Conservation (phyloP, 352 stramenopile genomes). For the Phytopythium aichiense region DNA sequence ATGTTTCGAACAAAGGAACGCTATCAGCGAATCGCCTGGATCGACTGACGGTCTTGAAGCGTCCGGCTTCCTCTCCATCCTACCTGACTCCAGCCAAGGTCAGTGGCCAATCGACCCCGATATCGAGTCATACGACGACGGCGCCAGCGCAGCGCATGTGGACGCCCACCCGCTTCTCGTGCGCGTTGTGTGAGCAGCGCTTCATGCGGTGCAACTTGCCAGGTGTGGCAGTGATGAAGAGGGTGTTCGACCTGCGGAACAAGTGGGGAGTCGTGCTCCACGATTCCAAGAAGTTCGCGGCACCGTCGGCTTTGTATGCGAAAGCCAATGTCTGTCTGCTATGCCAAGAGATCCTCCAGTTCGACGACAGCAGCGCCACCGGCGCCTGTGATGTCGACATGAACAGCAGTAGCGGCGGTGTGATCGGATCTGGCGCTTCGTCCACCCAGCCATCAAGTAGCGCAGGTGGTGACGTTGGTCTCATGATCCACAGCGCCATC, state of each 20-base stretch:
- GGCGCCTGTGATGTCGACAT: conserved; percentile 1
- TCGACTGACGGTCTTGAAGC: not conserved
- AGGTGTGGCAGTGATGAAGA: conserved; percentile 46
- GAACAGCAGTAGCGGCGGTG: not conserved
- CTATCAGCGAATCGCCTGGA: not conserved
- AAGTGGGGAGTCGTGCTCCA: conserved; percentile 47
- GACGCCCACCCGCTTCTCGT: conserved; percentile 23
- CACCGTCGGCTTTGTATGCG: conserved; percentile 32
- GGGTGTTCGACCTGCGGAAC: conserved; percentile 35
- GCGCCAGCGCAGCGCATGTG: conserved; percentile 13
- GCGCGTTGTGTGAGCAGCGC: conserved; percentile 43
- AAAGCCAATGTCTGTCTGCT: conserved; percentile 37
- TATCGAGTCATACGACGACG: not conserved
- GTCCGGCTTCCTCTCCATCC: conserved; percentile 21
- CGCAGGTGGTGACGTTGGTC: conserved; percentile 15
- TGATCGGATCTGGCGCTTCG: not conserved
- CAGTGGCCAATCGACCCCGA: not conserved
- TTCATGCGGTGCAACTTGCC: conserved; percentile 35
- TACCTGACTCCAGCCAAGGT: conserved; percentile 20
- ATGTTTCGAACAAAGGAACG: not conserved
- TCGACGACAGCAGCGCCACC: conserved; percentile 15
- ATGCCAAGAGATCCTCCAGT: conserved; percentile 37
- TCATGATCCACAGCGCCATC: conserved; percentile 38
- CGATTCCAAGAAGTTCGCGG: conserved; percentile 34
- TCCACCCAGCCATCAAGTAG: not conserved